A percentile compares a stretch with the other conserved stretches of the same genome.
These are phyloP conservation scores for Pythium insidiosum DNA, from an alignment of 352 stramenopile genomes.

Conservation along the genomic window DNA sequence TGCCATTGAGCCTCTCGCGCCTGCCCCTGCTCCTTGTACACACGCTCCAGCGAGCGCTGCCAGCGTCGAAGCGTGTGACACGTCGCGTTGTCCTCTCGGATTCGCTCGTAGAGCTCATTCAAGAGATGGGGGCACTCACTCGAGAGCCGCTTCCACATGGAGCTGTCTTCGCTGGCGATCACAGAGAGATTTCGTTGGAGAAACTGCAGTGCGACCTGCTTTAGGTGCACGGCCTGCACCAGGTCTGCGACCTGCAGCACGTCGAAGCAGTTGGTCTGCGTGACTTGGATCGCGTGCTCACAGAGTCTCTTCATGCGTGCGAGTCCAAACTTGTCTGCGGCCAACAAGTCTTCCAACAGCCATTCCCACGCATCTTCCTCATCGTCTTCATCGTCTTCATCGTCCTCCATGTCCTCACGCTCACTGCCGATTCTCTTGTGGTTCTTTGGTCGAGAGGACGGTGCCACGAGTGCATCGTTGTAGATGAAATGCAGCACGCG, in stretches of 20 bases:
- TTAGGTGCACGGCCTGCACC: conserved; percentile 44
- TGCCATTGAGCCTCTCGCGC: conserved; percentile 21
- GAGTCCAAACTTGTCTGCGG: conserved; percentile 65
- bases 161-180: not conserved
- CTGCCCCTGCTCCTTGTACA: conserved; percentile 16
- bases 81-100: conserved; percentile 8
- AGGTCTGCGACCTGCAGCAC: conserved; percentile 55
- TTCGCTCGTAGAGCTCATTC: conserved; percentile 24
- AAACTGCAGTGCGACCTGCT: conserved; percentile 34
- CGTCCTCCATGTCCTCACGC: conserved; percentile 1
- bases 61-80: conserved; percentile 20
- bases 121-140: conserved; percentile 29
- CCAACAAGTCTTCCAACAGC: conserved; percentile 69
- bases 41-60: conserved; percentile 22
- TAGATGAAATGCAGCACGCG: conserved; percentile 75
- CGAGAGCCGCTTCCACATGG: conserved; percentile 10
- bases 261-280: conserved; percentile 38
- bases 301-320: conserved; percentile 60
- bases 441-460: too few species aligned
- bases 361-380: conserved; percentile 19
- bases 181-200: conserved; percentile 20
- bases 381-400: conserved; percentile 8
- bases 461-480: conserved; percentile 28
- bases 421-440: not conserved
- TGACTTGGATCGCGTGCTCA: conserved; percentile 42